Percentiles rank a stretch among this genome's conserved stretches.
Conservation (phyloP, 176 grass and related monocot species). For the Eragrostis nindensis region DNA sequence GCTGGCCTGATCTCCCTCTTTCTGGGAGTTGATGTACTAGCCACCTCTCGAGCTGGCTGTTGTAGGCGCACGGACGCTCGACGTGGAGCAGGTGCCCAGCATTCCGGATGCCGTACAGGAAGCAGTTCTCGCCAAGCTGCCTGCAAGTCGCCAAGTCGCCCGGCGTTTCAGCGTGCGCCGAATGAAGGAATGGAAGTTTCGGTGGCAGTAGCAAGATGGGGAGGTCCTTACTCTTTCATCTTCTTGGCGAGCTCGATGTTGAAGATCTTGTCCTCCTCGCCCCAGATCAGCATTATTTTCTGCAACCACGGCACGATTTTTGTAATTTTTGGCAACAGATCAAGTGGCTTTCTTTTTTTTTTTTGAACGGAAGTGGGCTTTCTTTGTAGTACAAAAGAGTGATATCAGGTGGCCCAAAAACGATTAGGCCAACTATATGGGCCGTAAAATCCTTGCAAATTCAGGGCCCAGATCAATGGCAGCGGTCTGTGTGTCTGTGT, state of each 20-base stretch:
- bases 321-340: not conserved
- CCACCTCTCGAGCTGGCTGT: slow-evolving; percentile 71
- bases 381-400: not conserved
- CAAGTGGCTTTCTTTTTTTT: too few species aligned
- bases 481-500: too few species aligned
- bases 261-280: slow-evolving; percentile 87
- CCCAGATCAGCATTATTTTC: slow-evolving; percentile 96
- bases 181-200: not conserved
- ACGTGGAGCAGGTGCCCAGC: slow-evolving; percentile 83
- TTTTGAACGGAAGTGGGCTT: not conserved
- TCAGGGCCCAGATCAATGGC: too few species aligned
- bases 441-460: too few species aligned
- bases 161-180: not conserved
- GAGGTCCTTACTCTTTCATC: slow-evolving; percentile 72
- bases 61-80: slow-evolving; percentile 83
- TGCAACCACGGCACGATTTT: slow-evolving; percentile 33
- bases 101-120: slow-evolving; percentile 68
- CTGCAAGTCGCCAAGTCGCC: slow-evolving; percentile 32
- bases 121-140: slow-evolving; percentile 75
- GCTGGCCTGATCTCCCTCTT: not conserved
- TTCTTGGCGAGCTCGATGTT: slow-evolving; percentile 82
- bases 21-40: slow-evolving; percentile 51
- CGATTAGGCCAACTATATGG: too few species aligned
- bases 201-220: not conserved
- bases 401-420: too few species aligned